Conservation (phyloP, 2,329 filamentous ascomycete species). For the Aspergillus pseudoviridinutans region DNA sequence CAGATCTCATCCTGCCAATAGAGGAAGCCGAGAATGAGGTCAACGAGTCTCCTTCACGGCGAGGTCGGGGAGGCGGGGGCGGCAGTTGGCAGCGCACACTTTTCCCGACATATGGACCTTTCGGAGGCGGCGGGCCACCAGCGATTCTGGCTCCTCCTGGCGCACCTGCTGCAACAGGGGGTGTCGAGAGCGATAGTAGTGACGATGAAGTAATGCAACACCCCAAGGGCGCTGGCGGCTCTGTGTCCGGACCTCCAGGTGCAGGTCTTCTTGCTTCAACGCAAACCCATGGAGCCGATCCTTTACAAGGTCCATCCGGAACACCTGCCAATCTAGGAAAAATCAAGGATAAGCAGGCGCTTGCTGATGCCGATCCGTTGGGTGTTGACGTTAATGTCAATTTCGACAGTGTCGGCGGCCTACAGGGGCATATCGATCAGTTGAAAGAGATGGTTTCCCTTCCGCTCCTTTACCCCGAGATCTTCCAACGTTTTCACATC, state of each 20-base stretch:
- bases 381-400: constrained; percentile 90
- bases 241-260: constrained; percentile 50
- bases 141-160: constrained; percentile 71
- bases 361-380: constrained; percentile 90
- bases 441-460: constrained; percentile 98
- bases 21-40: constrained; percentile 70
- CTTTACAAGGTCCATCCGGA: constrained; percentile 53
- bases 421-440: constrained; percentile 92
- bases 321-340: constrained; percentile 83
- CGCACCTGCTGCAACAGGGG: constrained; percentile 64
- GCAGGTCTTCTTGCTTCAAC: constrained; percentile 51
- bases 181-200: constrained; percentile 90
- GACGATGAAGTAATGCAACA: constrained; percentile 80
- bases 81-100: constrained; percentile 70
- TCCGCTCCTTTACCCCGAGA: constrained; percentile 88
- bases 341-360: constrained; percentile 84
- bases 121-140: constrained; percentile 72
- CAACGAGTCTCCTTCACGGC: constrained; percentile 65
- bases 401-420: constrained; percentile 88
- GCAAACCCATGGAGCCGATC: constrained; percentile 56
- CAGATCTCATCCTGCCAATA: constrained; percentile 65
- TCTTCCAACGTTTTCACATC: constrained; percentile 86
- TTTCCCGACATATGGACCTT: constrained; percentile 87
- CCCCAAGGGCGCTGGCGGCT: constrained; percentile 58
- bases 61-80: constrained; percentile 59